Evolutionary conservation across 768 basidiomycete species (phyloP), one percentile per base, ranked within the genome.

Genomic region (Collybiopsis luxurians): DNA sequence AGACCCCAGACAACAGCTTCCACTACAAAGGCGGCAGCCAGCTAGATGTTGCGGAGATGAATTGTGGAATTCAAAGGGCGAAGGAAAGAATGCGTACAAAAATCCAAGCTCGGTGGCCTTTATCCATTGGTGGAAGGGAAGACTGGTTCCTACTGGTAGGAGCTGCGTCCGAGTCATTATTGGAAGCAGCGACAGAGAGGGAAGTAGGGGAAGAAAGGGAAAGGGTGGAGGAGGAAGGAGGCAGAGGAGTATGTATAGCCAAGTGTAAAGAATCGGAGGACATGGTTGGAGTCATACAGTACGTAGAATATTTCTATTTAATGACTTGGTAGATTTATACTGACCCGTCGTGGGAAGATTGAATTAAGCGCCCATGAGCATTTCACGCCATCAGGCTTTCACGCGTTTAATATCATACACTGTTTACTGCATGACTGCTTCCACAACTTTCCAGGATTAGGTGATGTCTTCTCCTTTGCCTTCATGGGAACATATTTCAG

Each of bases 1-100:
- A 70, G 68, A 0, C 65, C 67, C 71, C 71, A 72, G 0, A 71
- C 66, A 23, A 70, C 59, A 3, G 59, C 61, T 46, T 67, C 65
- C 15, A 69, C 60, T 26, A 67, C 47, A 46, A 67, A 69, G 2
- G 67, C 63, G 17, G 65, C 65, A 30, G 61, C 57, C 19, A 70
- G 60, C 69, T 69, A 47, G 17, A 19, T 26, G 24, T 28, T 34
- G 40, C 15, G 28, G 53, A 53, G 38, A 39, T 24, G 17, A 21
- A 19, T n/a, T n/a, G 13, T 54, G 28, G 36, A 42, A 11, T 11
- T 19, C 5, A 15, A 39, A 39, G 31, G 46, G n/a, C 9, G 42
- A 15, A 39, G 9, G 21, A 23, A 21, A 36, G 44, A 10, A 47
- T 11, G 55, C 62, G 34, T 60, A 69, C 69, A 49, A 64, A 69